A percentile compares a stretch with the other conserved stretches of the same genome.
Evolutionary conservation across 140 eudicot genomes (phyloP).

Genomic region (Bidens hawaiensis): DNA sequence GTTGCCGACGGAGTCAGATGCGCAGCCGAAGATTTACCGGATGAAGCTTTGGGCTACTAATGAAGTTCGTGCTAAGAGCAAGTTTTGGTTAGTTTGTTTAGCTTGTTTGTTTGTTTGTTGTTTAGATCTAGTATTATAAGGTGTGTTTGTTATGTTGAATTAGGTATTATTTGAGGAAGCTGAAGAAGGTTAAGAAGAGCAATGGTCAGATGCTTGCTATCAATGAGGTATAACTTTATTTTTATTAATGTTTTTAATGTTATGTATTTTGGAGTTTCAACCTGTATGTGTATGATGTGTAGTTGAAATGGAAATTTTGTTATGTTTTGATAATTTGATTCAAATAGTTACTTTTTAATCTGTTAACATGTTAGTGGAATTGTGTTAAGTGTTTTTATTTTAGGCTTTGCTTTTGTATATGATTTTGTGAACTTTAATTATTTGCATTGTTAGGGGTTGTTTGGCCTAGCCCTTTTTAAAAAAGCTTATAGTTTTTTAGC

Average conservation of each 20-base stretch:
- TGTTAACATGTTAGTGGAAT: background rate
- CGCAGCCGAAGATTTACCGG: constrained; percentile 88
- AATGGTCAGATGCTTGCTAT: constrained; percentile 74
- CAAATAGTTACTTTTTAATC: too few species aligned
- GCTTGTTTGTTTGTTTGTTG: background rate
- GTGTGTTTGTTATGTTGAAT: background rate
- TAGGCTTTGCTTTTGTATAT: too few species aligned
- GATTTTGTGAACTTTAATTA: too few species aligned
- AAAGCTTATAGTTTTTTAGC: too few species aligned
- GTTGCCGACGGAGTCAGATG: constrained; percentile 71
- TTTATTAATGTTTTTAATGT: background rate
- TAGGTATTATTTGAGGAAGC: constrained; percentile 79
- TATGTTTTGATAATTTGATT: background rate
- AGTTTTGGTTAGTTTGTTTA: constrained; percentile 62
- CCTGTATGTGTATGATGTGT: too few species aligned
- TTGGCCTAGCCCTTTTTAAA: too few species aligned
- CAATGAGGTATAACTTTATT: constrained; percentile 49
- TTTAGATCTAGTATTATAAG: background rate
- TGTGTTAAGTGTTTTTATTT: background rate
- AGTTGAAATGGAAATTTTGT: background rate
- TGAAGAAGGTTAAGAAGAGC: constrained; percentile 69
- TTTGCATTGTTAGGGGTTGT: too few species aligned
- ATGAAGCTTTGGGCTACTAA: constrained; percentile 99
- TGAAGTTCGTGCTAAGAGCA: constrained; percentile 93
- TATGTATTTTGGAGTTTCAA: background rate